Evolutionary conservation across 2,329 filamentous ascomycete species (phyloP).

Genomic region (Nectriaceae sp.): DNA sequence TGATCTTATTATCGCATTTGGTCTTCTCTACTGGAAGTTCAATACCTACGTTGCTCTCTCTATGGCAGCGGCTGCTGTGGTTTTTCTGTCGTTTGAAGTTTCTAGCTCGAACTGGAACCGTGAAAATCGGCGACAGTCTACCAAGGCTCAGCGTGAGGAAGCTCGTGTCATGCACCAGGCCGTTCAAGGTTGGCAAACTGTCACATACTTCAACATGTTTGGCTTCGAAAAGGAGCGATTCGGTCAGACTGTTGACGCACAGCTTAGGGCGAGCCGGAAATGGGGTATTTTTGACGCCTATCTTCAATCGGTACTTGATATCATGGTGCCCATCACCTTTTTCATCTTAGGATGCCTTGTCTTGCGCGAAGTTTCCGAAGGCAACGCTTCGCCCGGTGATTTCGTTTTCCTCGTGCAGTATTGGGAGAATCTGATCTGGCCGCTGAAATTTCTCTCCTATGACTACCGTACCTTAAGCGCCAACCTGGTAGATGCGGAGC

Average conservation of each 20-base stretch:
- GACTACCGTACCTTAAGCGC: slow-evolving; percentile 28
- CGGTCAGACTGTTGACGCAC: slow-evolving; percentile 24
- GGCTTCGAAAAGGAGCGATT: slow-evolving; percentile 31
- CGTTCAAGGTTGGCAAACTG: slow-evolving; percentile 61
- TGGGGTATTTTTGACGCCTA: slow-evolving; percentile 25
- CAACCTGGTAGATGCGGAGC: slow-evolving; percentile 66
- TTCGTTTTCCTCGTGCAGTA: slow-evolving; percentile 68
- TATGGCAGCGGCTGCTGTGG: slow-evolving; percentile 27
- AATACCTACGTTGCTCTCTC: slow-evolving; percentile 57
- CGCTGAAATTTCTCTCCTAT: slow-evolving; percentile 35
- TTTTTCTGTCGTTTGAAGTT: slow-evolving; percentile 27
- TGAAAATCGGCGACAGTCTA: slow-evolving; percentile 37
- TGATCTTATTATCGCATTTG: slow-evolving; percentile 62
- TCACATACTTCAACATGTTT: slow-evolving; percentile 45
- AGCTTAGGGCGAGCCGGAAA: slow-evolving; percentile 20
- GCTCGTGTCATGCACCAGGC: slow-evolving; percentile 58
- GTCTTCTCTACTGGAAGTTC: slow-evolving; percentile 62
- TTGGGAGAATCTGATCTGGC: slow-evolving; percentile 52
- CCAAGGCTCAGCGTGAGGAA: slow-evolving; percentile 48
- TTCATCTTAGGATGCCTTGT: slow-evolving; percentile 20
- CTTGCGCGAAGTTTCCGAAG: slow-evolving; percentile 21
- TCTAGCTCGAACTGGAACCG: slow-evolving; percentile 40
- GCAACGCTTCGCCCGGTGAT: slow-evolving; percentile 21
- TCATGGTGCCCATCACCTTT: slow-evolving; percentile 48
- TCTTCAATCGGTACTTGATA: slow-evolving; percentile 33